Evolutionary conservation across 768 basidiomycete species (phyloP).

Genomic region (Saitozyma podzolica): DNA sequence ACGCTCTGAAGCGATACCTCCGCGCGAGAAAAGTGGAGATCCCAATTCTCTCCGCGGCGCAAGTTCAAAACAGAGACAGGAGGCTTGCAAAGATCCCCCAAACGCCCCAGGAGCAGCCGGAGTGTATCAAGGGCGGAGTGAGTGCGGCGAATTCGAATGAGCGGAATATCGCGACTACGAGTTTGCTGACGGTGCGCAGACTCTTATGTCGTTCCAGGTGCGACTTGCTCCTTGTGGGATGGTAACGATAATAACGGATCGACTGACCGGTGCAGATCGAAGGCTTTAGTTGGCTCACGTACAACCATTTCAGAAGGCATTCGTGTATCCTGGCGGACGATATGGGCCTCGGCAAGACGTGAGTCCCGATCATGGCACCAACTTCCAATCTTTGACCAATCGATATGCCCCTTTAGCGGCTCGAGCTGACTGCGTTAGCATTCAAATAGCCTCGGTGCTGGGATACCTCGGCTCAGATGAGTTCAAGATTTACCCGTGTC

Average conservation of each 20-base stretch:
- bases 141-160: conserved; percentile 4
- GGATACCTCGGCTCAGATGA: conserved; percentile 59
- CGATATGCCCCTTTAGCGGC: neutral
- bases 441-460: conserved; percentile 84
- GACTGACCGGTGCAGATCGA: conserved; percentile 38
- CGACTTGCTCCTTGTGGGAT: conserved; percentile 16
- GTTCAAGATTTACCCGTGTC: conserved; percentile 69
- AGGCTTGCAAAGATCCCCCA: conserved; percentile 49
- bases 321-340: conserved; percentile 76
- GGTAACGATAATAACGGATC: neutral
- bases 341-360: conserved; percentile 69
- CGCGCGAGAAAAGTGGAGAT: conserved; percentile 65
- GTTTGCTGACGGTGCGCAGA: conserved; percentile 23
- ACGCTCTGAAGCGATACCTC: conserved; percentile 69
- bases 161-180: too few relatives aligned
- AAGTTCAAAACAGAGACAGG: conserved; percentile 38
- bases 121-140: conserved; percentile 60
- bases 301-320: conserved; percentile 48
- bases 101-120: conserved; percentile 60
- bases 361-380: conserved; percentile 4
- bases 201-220: conserved; percentile 84
- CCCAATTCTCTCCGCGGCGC: conserved; percentile 55
- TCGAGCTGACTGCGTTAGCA: conserved; percentile 62
- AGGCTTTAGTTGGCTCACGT: conserved; percentile 53
- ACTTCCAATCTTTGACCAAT: too few relatives aligned